Evolutionary conservation across 2,329 filamentous ascomycete genomes (phyloP), one percentile per base, ranked within the genome.

Genomic region (Calonectria crousiana): DNA sequence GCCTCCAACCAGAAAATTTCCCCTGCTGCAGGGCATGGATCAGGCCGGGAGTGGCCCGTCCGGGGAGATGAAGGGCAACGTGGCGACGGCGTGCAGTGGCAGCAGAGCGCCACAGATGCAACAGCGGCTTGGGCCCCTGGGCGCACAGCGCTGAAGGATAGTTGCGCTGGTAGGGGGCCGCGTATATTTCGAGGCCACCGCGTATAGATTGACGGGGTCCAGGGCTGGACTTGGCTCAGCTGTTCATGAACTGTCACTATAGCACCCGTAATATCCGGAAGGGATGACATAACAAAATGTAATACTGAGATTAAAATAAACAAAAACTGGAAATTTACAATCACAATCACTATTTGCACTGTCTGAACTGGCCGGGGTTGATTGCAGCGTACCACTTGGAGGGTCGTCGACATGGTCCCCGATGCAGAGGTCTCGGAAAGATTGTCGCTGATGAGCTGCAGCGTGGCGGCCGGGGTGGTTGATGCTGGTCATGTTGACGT

Each of bases 371-470:
- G 20, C 52, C 20, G 18, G 52, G 52, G 8, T 56, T 56, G 52
- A 56, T 32, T 56, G 16, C 30, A 32, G 30, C 36, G 6, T 47
- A 9, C 44, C 44, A 62, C 34, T 38, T 28, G 34, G 44, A 47
- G 56, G 56, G 56, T 23, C 9, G 56, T 18, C 14, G 34, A 62
- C 34, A 41, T 41, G 34, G 56, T 41, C 56, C 56, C 56, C 56
- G 56, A 62, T 62, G 56, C 34, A 41, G 51, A 28, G 41, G 52
- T n/a, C 52, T 30, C 30, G 53, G 51, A 47, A 52, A 53, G 53
- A 41, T 36, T 65, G 66, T 66, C 51, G 49, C 71, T 66, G 70
- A 69, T 73, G 71, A 69, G 71, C 44, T 73, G 71, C 71, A 73
- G 52, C 71, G 51, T 66, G 67, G 66, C 71, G 71, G 66, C 67